Base-by-base conservation (phyloP, 2,329 filamentous ascomycete species). In the Trichoderma oligosporum region DNA sequence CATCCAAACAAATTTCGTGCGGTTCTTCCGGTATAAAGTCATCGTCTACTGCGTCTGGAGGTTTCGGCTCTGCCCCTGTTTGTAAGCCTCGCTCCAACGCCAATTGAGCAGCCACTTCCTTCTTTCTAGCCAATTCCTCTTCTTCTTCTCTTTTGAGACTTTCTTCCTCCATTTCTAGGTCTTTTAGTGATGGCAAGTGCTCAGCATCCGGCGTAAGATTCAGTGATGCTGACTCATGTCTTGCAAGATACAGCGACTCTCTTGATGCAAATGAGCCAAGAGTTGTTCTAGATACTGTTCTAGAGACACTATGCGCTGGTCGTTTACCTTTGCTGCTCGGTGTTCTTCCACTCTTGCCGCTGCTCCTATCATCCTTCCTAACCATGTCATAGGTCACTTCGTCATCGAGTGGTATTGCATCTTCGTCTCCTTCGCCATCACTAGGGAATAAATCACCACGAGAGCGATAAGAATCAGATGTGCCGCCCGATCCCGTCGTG, bases 361-460 rank as follows among this genome's bases (percentile, higher is more conserved):
- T 91, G 63, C 86, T 86, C 44, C 82, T 81, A 66, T 91, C 88
- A 57, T 94, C 91, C 62, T 87, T 84, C 52, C 88, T 83, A 60
- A 91, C 86, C 60, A 97, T 78, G 3, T 86, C 84, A 69, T 96
- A 86, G 2, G 91, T 89, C 65, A 97, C 95, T 67, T 97, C 92
- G 68, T 97, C 93, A 65, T 93, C 90, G 16, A 97, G 75, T 11
- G 91, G 89, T n/a, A 96, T 84, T 1, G 93, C 93, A 72, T 97
- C 93, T 70, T 96, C 92, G 61, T 95, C 91, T 53, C 92, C 91
- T 66, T 87, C 84, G 45, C 81, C 83, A 61, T 96, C 91, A 65
- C 91, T 96, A 0, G 91, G 91, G 63, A 97, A 94, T 11, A 97
- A 76, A 72, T 97, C 93, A 2, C 91, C 91, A 45, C 93, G 80